Evolutionary conservation across 1,284 basidiomycete genomes (phyloP), one percentile per base, ranked within the genome.

Genomic region (Sanguinoderma infundibulare): DNA sequence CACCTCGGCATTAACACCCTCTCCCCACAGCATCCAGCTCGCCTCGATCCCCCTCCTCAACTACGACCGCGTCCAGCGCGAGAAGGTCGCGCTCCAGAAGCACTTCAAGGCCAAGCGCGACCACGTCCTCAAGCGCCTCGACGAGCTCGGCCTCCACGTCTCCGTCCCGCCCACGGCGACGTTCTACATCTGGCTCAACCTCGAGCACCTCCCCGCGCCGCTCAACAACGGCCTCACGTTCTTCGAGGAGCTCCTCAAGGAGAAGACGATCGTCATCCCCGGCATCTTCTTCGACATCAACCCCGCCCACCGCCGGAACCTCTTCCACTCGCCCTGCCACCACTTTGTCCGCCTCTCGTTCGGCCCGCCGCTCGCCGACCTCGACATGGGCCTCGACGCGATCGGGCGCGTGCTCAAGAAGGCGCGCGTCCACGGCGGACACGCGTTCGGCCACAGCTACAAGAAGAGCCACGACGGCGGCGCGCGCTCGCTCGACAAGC

Each of bases 241-340:
- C 86, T 98, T 98, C 72, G 96, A 98, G 73, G 96, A 98, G 76
- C 80, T 95, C 38, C 83, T 98, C 47, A 96, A 95, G 75, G 93
- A 96, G 75, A 86, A 92, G 75, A 90, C 91, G 28, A 95, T 96
- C 66, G 92, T 95, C 58, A 94, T 95, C 53, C 94, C 94, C 10
- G 92, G 92, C 39, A 91, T 96, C 65, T 96, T 96, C 82, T 97
- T 97, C 70, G 95, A 96, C 72, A 85, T 91, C 69, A 90, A 96
- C 75, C 94, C 94, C 17, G 71, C 91, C n/a, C 91, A 95, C 71
- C 82, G 92, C 68, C 82, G 90, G 61, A 89, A 98, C 76, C 81
- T 98, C 59, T 93, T 97, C 79, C 87, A 91, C 71, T 96, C 93
- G 5, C 94, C 96, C 17, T 96, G 94, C 78, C 93, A 95, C 76